Base-by-base conservation (phyloP, 352 stramenopile species). In the Globisporangium rhizosaccharum region DNA sequence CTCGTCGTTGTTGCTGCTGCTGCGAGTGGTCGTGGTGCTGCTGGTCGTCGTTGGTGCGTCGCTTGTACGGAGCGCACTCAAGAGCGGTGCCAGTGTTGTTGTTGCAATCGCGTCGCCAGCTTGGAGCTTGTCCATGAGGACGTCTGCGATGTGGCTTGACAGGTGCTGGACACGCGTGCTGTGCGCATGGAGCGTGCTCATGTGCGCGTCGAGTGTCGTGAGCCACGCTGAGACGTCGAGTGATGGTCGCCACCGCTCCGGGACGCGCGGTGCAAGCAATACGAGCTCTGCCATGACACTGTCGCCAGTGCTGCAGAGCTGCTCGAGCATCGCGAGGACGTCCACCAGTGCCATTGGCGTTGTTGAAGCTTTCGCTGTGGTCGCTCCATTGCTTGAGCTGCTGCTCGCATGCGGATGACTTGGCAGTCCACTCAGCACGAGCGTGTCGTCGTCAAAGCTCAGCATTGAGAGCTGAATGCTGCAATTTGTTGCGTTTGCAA, bases 331-430 rank as follows among this genome's bases (percentile, higher is more conserved):
- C 1, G 70, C 75, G 2, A 80, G 28, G n/a, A 88, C 74, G 7
- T 88, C 73, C 12, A 73, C 68, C 23, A 90, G 84, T 25, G 81
- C 87, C 81, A 87, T 87, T 12, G 20, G 20, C 44, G 20, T 1
- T 14, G 18, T 49, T n/a, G n/a, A n/a, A n/a, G n/a, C n/a, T 18
- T 23, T 18, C 44, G 44, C 15, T 4, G 8, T 26, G 9, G 17
- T 12, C 18, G 33, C 3, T 1, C 33, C 33, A 11, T 39, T 39
- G 33, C 33, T 39, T 8, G 33, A 11, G 33, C 68, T 56, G 41
- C 83, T 75, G 23, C 58, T 58, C n/a, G 55, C 72, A 18, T 46
- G 62, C n/a, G 57, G 46, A 33, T 71, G 58, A 1, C 69, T 56
- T 2, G 77, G 78, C 6, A 87, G 30, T 9, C 72, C 72, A 25